Evolutionary conservation across 305 asterid genomes (phyloP), one percentile per base, ranked within the genome.

Genomic region (Ilex paraguariensis): DNA sequence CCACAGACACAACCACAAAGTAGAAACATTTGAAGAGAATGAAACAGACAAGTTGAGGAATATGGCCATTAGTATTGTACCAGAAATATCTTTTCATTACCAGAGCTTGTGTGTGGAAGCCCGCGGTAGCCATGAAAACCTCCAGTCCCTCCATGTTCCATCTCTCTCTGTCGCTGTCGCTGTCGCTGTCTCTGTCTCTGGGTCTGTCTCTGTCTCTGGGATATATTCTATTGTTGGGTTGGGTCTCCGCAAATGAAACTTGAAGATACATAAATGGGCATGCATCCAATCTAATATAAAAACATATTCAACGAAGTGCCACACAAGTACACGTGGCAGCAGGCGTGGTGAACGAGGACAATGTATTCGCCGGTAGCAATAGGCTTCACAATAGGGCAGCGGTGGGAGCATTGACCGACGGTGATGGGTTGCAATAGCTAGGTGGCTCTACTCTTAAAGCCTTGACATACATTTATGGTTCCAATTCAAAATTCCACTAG

Each of bases 301-400:
- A 4, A 36, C 3, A 36, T 2, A 36, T 36, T 5, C 42, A 36
- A 5, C 1, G 6, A 4, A 4, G 9, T 36, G 9, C 42, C 6
- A 36, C 9, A 8, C 70, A 54, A 70, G 75, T 58, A 39, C 88
- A 80, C 85, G 85, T 87, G 90, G 84, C 87, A 44, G 58, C 3
- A 16, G 82, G 86, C 90, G 90, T 81, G 64, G 83, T 49, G 79
- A 82, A 85, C 90, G 77, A 84, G 84, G 75, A 70, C 62, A 66
- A 66, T 58, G 65, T 66, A 82, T 87, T 84, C 87, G 92, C 81
- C 84, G 81, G 82, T 70, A 30, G 66, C 72, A 70, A 68, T 61
- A 56, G 70, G 69, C 59, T 71, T 73, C 85, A 69, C 80, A 71
- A 82, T 77, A 77, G 81, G 87, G 68, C 83, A 72, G 74, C 75